phyloP scores from a whole-genome alignment of 352 stramenopile genomes.

The Phytophthora pistaciae region DNA sequence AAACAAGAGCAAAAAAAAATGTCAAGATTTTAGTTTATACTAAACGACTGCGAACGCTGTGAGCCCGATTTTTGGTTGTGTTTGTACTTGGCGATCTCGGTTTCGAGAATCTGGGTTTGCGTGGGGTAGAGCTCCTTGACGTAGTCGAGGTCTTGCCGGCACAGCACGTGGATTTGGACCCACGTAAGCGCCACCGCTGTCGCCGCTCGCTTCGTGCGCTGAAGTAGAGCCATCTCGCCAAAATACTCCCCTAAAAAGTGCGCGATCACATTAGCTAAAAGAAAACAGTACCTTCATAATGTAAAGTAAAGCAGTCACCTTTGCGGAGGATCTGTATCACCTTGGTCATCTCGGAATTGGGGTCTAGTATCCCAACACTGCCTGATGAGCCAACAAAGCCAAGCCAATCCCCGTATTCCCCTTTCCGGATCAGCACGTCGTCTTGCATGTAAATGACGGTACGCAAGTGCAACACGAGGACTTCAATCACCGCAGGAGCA shows the following conservation, averaged over 20 bases:
- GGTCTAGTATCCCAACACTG: conserved; percentile 62
- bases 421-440: conserved; percentile 74
- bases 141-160: conserved; percentile 63
- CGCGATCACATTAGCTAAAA: too few relatives aligned
- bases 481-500: conserved; percentile 65
- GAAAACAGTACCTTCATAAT: too few relatives aligned
- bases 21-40: background rate
- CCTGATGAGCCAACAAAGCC: conserved; percentile 82
- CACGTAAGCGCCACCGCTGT: conserved; percentile 76
- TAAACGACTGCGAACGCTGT: background rate
- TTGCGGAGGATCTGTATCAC: conserved; percentile 76
- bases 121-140: conserved; percentile 72
- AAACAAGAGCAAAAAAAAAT: background rate
- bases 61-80: conserved; percentile 22
- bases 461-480: conserved; percentile 71
- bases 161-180: conserved; percentile 80
- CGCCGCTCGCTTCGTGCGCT: conserved; percentile 68
- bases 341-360: conserved; percentile 46
- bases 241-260: conserved; percentile 47
- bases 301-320: conserved; percentile 36
- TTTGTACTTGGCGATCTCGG: conserved; percentile 82
- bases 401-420: conserved; percentile 80
- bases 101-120: conserved; percentile 63
- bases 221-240: conserved; percentile 78
- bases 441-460: conserved; percentile 83